phyloP scores from a whole-genome alignment of 140 eudicot genomes.

The Oenanthe javanica region DNA sequence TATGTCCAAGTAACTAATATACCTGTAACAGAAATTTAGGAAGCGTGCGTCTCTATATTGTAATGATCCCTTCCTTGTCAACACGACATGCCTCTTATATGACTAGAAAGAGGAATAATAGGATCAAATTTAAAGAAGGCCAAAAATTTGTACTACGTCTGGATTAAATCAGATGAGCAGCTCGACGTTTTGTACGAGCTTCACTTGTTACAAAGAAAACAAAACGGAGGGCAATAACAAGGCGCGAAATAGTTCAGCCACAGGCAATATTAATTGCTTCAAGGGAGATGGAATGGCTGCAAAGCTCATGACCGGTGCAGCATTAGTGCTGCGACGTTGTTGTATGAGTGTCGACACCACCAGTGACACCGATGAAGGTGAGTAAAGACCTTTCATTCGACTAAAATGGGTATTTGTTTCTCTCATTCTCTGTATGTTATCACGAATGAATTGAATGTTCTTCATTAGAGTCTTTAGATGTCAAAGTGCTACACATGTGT shows the following conservation, averaged over 20 bases:
- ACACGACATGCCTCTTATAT: too few species aligned
- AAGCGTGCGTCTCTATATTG: background rate
- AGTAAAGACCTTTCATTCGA: background rate
- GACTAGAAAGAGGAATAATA: background rate
- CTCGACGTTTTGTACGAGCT: background rate
- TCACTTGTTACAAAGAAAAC: background rate
- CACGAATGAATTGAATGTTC: too few species aligned
- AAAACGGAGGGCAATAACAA: background rate
- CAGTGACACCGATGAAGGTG: background rate
- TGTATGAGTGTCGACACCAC: slow-evolving; percentile 1
- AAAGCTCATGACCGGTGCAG: background rate
- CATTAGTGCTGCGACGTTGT: background rate
- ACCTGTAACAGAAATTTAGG: background rate
- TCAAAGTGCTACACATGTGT: too few species aligned
- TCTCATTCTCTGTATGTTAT: too few species aligned
- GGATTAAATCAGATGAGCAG: background rate
- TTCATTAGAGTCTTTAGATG: too few species aligned
- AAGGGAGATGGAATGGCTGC: background rate
- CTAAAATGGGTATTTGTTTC: too few species aligned
- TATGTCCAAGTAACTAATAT: background rate
- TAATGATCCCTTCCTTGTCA: too few species aligned
- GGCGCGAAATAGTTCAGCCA: background rate
- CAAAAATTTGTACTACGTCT: background rate
- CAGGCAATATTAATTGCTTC: background rate
- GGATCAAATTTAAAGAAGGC: background rate